Percentiles rank a stretch among this genome's conserved stretches.
These are phyloP conservation scores for Dacryopinax primogenitus DNA, from an alignment of 768 basidiomycete genomes.

Conservation along the genomic window DNA sequence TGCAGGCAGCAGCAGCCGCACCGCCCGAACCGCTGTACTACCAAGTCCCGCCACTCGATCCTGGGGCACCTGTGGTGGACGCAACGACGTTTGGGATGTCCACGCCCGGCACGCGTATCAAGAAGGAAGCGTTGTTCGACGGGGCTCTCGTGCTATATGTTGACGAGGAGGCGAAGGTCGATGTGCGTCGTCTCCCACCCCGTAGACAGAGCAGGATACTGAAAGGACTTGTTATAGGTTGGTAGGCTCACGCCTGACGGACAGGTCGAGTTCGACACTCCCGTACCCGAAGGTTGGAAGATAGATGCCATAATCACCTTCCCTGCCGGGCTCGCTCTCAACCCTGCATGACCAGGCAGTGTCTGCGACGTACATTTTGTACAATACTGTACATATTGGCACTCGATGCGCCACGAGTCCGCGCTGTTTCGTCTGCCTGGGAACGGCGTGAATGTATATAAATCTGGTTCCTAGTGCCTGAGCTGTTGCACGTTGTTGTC, in stretches of 20 bases:
- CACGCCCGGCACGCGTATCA: background rate
- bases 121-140: conserved; percentile 5
- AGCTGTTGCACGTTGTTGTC: background rate
- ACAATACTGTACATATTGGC: background rate
- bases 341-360: background rate
- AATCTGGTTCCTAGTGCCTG: background rate
- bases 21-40: background rate
- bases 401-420: background rate
- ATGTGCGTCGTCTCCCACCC: background rate
- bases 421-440: no score
- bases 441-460: background rate
- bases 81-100: background rate
- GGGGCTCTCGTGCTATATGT: background rate
- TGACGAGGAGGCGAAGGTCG: background rate
- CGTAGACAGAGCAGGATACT: background rate
- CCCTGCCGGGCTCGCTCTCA: background rate
- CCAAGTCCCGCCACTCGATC: conserved; percentile 5
- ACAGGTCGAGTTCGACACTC: background rate
- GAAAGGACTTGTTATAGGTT: background rate
- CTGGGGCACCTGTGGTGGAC: background rate
- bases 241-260: background rate
- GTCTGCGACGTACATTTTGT: background rate
- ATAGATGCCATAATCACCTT: conserved; percentile 6
- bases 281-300: conserved; percentile 3
- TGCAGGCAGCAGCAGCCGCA: background rate